Base-by-base conservation (phyloP, 352 stramenopile genomes). In the Phytophthora rubi region DNA sequence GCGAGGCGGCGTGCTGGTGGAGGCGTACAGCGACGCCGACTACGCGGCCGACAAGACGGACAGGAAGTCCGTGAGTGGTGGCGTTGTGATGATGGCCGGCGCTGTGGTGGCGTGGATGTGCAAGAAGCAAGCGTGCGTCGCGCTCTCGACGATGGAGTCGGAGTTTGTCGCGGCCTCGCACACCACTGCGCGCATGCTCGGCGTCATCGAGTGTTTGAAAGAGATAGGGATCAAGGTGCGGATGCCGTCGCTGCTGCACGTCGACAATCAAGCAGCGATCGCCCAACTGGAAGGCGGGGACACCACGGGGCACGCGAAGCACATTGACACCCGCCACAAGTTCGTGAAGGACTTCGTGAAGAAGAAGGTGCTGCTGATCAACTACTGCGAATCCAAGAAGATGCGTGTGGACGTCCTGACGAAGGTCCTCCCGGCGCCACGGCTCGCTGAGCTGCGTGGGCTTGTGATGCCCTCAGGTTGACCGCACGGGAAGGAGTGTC, bases 31-130 rank as follows among this genome's bases (percentile, higher is more conserved):
- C 8, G 64, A 80, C 26, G 59, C 59, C 0, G 72, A 80, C 30
- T 80, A 42, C n/a, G 73, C 68, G 0, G 73, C 48, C 0, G 68
- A 77, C 58, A 73, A 76, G 18, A 5, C 13, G 2, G 45, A 59
- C 26, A 53, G 67, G 4, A 81, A 81, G 52, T 73, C 65, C 1
- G 44, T 77, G 2, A 75, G 37, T 4, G 73, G 64, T 13, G 65
- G 53, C 3, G 23, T 69, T 4, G 0, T 81, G 1, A 28, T 33
- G 6, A 16, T 71, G 2, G 53, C 65, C 7, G 70, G 74, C 1
- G 70, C 73, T 30, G 1, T 51, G 5, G 28, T 65, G 2, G 16
- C 8, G 15, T 73, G 66, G 59, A 0, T 65, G 0, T 68, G 57
- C 42, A 68, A 68, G 23, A 66, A 77, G 42, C 65, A 74, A 47